Percentiles rank a stretch among this genome's conserved stretches.
Evolutionary conservation across 23 red algal species (phyloP).

Genomic region (Gracilaria domingensis): DNA sequence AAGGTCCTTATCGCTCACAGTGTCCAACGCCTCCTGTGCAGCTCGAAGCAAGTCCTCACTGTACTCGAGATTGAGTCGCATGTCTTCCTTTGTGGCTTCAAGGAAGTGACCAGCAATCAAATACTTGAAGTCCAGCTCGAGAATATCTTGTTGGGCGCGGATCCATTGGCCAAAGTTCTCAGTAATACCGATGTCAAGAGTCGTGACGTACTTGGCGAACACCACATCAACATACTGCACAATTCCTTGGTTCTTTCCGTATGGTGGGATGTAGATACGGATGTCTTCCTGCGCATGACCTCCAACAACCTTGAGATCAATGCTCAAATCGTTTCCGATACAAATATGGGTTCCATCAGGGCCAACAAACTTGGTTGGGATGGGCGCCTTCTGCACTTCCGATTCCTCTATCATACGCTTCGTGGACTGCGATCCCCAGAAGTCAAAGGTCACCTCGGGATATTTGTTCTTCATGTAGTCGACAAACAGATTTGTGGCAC

Average conservation of each 20-base stretch:
- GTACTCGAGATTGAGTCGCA: conserved; percentile 29
- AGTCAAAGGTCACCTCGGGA: conserved; percentile 1
- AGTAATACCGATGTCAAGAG: conserved; percentile 34
- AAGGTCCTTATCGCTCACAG: conserved; percentile 3
- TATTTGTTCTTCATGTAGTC: neutral
- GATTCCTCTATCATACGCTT: neutral
- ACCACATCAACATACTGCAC: conserved; percentile 48
- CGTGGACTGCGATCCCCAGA: conserved; percentile 31
- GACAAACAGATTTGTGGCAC: conserved; percentile 29
- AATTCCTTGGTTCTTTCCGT: neutral
- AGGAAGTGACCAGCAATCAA: conserved; percentile 41
- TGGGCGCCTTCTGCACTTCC: neutral
- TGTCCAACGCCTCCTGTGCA: neutral
- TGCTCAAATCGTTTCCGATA: conserved; percentile 5
- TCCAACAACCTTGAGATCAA: neutral
- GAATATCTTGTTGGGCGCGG: neutral
- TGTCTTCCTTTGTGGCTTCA: conserved; percentile 20
- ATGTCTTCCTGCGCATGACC: conserved; percentile 41
- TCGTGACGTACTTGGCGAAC: conserved; percentile 26
- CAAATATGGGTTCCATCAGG: neutral
- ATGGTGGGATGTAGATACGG: conserved; percentile 34
- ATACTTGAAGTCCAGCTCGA: conserved; percentile 17
- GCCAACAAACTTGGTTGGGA: conserved; percentile 15
- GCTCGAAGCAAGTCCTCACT: conserved; percentile 33
- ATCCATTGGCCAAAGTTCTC: conserved; percentile 35